phyloP scores from a whole-genome alignment of 2,329 filamentous ascomycete genomes.

The Fusarium caatingaense region DNA sequence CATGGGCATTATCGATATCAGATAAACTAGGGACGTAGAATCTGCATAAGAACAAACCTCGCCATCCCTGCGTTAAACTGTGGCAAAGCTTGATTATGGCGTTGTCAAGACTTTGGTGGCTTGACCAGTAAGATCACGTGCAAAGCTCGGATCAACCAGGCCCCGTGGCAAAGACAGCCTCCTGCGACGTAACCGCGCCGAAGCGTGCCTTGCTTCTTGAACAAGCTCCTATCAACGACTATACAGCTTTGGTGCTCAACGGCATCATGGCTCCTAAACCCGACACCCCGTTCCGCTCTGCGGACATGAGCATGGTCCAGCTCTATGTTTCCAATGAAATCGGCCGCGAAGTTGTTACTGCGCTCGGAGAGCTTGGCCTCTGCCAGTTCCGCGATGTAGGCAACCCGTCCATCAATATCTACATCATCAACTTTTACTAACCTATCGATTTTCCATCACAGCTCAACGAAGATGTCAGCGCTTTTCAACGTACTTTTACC shows the following conservation, averaged over 20 bases:
- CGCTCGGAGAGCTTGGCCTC: constrained; percentile 92
- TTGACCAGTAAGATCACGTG: constrained; percentile 37
- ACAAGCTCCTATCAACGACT: constrained; percentile 48
- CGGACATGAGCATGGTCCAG: constrained; percentile 99
- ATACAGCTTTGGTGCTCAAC: constrained; percentile 48
- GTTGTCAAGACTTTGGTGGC: neutral
- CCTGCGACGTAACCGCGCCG: constrained; percentile 45
- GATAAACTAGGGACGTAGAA: constrained; percentile 8
- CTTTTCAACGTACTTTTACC: constrained; percentile 97
- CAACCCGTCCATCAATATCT: constrained; percentile 33
- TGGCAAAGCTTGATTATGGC: constrained; percentile 16
- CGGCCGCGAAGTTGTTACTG: constrained; percentile 95
- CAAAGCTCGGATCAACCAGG: constrained; percentile 41
- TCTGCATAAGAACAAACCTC: neutral
- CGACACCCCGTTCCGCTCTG: constrained; percentile 99
- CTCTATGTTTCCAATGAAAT: constrained; percentile 99
- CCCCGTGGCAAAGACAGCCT: constrained; percentile 36
- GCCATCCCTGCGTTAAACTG: neutral
- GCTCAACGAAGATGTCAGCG: constrained; percentile 92
- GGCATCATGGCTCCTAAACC: constrained; percentile 71
- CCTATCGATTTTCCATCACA: constrained; percentile 52
- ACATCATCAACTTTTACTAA: constrained; percentile 31
- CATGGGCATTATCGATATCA: constrained; percentile 12
- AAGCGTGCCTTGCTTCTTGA: constrained; percentile 44
- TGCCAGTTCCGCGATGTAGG: constrained; percentile 98